These are phyloP conservation scores for Aspergillus sp. DNA, from an alignment of 2,329 filamentous ascomycete genomes.

Conservation along the genomic window DNA sequence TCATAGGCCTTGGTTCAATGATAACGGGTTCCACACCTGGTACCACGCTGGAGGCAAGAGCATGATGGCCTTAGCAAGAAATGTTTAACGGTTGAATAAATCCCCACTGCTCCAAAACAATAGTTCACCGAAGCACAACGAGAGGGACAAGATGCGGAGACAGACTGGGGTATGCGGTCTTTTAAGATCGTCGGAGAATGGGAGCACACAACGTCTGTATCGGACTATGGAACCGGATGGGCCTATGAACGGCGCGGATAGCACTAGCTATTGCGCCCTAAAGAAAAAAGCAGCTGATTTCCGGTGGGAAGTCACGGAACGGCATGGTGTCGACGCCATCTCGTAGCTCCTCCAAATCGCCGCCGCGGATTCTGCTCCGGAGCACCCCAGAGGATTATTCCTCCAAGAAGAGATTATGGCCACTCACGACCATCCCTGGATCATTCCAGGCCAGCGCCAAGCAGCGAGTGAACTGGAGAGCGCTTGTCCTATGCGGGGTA, in stretches of 20 bases:
- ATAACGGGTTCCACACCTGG: constrained; percentile 41
- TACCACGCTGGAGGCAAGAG: constrained; percentile 58
- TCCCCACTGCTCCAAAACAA: neutral
- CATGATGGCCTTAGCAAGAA: constrained; percentile 39
- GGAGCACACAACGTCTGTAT: constrained; percentile 13
- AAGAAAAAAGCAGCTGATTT: neutral
- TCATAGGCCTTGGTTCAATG: neutral
- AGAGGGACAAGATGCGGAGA: constrained; percentile 17
- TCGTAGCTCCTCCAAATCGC: neutral
- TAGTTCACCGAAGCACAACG: neutral
- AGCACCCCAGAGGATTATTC: constrained; percentile 1
- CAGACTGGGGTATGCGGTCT: constrained; percentile 14
- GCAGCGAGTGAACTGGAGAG: constrained; percentile 3
- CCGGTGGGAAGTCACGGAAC: constrained; percentile 1
- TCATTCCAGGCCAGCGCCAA: constrained; percentile 6
- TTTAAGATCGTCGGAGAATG: constrained; percentile 25
- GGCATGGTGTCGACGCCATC: constrained; percentile 1
- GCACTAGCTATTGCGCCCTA: neutral
- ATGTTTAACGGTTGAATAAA: neutral
- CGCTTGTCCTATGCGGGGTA: constrained; percentile 15
- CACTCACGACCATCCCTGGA: constrained; percentile 1
- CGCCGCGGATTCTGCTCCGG: neutral
- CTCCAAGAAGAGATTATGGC: constrained; percentile 8
- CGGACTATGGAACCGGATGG: constrained; percentile 4
- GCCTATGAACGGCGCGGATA: neutral